Conservation (phyloP, 306 rosid species). For the Gleditsia sinensis region DNA sequence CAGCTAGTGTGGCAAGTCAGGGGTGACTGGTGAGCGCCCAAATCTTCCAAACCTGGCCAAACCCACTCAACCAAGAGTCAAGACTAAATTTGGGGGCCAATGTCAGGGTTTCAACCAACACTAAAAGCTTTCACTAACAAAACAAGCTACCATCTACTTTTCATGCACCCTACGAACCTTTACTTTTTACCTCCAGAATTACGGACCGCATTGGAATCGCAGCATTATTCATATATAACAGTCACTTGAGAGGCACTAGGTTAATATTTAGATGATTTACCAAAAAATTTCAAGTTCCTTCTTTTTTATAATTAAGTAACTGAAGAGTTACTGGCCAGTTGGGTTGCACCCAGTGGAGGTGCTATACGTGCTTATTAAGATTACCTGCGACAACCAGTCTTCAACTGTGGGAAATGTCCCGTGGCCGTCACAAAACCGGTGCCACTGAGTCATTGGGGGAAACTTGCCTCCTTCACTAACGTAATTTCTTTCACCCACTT, state of each 20-base stretch:
- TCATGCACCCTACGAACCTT: too few relatives aligned
- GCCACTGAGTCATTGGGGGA: slow-evolving; percentile 51
- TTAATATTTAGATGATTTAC: too few relatives aligned
- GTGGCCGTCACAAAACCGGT: slow-evolving; percentile 63
- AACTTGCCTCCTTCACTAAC: slow-evolving; percentile 54
- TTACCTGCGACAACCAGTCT: too few relatives aligned
- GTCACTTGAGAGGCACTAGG: too few relatives aligned
- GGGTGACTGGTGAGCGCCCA: slow-evolving; percentile 10
- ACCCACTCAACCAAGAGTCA: slow-evolving; percentile 43
- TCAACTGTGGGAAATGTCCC: slow-evolving; percentile 35
- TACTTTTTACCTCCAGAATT: neutral
- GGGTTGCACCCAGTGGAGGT: too few relatives aligned
- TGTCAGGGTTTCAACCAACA: slow-evolving; percentile 43
- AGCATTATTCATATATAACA: too few relatives aligned
- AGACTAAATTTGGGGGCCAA: slow-evolving; percentile 33
- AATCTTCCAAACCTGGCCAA: slow-evolving; percentile 42
- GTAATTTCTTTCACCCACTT: neutral
- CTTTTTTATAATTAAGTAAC: too few relatives aligned
- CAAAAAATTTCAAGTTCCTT: too few relatives aligned
- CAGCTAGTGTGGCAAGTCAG: slow-evolving; percentile 19
- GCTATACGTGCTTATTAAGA: too few relatives aligned
- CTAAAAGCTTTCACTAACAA: slow-evolving; percentile 1
- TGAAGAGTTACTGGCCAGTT: neutral
- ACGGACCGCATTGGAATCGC: neutral
- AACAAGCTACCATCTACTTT: too few relatives aligned